Conservation (phyloP, 192 early-diverging fungal species). For the Coemansia sp. region DNA sequence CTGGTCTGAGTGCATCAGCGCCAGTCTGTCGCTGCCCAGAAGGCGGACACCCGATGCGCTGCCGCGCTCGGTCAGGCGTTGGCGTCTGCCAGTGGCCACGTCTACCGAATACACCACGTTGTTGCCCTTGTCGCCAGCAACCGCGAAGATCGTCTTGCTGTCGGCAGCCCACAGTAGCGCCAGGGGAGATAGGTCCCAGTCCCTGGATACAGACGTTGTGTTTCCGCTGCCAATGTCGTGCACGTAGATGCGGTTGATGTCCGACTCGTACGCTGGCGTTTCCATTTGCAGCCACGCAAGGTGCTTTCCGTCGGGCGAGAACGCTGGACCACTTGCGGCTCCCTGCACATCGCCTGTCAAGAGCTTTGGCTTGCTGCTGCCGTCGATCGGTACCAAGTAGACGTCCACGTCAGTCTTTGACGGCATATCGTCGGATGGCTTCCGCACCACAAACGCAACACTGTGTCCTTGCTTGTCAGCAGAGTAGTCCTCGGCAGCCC, state of each 20-base stretch:
- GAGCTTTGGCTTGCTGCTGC: slow-evolving; percentile 10
- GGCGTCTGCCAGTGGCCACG: slow-evolving; percentile 20
- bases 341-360: slow-evolving; percentile 56
- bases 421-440: slow-evolving; percentile 55
- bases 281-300: slow-evolving; percentile 75
- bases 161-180: slow-evolving; percentile 59
- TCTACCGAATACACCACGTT: slow-evolving; percentile 50
- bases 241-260: slow-evolving; percentile 63
- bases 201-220: slow-evolving; percentile 15
- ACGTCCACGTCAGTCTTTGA: slow-evolving; percentile 68
- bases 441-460: slow-evolving; percentile 65
- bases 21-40: slow-evolving; percentile 27
- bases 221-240: slow-evolving; percentile 22
- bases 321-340: slow-evolving; percentile 58
- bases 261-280: slow-evolving; percentile 68
- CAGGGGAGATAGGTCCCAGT: slow-evolving; percentile 58
- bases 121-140: slow-evolving; percentile 64
- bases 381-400: slow-evolving; percentile 39
- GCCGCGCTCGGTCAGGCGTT: slow-evolving; percentile 31
- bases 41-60: slow-evolving; percentile 7
- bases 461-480: slow-evolving; percentile 62
- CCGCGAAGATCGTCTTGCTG: slow-evolving; percentile 55
- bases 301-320: slow-evolving; percentile 59
- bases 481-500: slow-evolving; percentile 58
- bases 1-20: slow-evolving; percentile 45